Conservation (phyloP, 1,139 yeast species). For the Yamadazyma spencermartinsiae region DNA sequence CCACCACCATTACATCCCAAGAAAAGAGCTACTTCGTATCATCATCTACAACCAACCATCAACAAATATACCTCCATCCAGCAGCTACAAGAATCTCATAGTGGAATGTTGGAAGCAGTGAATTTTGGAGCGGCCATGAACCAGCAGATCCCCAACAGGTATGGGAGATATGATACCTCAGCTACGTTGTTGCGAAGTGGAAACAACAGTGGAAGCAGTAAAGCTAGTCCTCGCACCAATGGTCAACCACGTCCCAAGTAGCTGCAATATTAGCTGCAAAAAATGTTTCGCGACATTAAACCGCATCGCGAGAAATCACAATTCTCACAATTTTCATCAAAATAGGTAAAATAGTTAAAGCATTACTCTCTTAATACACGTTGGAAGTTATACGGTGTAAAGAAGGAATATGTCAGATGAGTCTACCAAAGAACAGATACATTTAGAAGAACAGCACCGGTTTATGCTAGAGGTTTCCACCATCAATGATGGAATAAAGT, state of each 20-base stretch:
- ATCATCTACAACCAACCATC: slow-evolving; percentile 18
- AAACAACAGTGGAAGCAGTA: slow-evolving; percentile 22
- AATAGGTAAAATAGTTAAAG: no score
- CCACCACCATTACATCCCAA: neutral
- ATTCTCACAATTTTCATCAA: neutral
- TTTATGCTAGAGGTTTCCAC: slow-evolving; percentile 2
- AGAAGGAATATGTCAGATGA: neutral
- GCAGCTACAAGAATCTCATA: slow-evolving; percentile 24
- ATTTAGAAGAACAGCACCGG: slow-evolving; percentile 4
- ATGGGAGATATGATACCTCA: slow-evolving; percentile 30
- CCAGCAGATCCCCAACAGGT: slow-evolving; percentile 21
- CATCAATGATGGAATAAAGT: neutral
- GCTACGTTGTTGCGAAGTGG: slow-evolving; percentile 21
- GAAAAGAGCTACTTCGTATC: slow-evolving; percentile 8
- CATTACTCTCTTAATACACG: no score
- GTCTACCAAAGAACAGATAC: neutral
- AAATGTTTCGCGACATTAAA: neutral
- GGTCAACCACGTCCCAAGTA: no score
- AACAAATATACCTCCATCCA: slow-evolving; percentile 21
- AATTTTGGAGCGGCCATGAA: slow-evolving; percentile 18
- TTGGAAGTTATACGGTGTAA: no score
- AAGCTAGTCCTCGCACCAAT: slow-evolving; percentile 8
- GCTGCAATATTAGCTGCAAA: no score
- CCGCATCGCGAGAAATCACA: neutral
- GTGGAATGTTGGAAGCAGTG: slow-evolving; percentile 22